Percentiles rank a stretch among this genome's conserved stretches.
These are phyloP conservation scores for Punctularia strigosozonata DNA, from an alignment of 768 basidiomycete species.

Conservation along the genomic window DNA sequence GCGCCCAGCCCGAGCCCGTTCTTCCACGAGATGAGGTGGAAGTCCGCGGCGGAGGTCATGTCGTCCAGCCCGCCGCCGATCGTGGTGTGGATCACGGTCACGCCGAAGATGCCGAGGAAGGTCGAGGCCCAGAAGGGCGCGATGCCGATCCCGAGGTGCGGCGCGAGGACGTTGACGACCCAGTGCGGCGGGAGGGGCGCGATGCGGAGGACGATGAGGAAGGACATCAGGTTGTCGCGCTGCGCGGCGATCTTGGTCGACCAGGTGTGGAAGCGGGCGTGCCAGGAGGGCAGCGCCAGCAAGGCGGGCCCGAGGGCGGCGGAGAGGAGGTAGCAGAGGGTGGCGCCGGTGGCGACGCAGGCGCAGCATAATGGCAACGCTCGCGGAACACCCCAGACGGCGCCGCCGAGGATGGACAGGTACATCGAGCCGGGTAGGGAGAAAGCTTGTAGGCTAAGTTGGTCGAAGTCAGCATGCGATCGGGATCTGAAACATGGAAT, in stretches of 20 bases:
- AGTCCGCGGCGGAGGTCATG: slow-evolving; percentile 91
- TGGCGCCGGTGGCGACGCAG: slow-evolving; percentile 84
- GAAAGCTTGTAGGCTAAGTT: slow-evolving; percentile 80
- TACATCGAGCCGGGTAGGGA: slow-evolving; percentile 98
- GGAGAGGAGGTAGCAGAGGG: slow-evolving; percentile 87
- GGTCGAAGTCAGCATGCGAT: slow-evolving; percentile 1
- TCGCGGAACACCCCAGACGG: slow-evolving; percentile 82
- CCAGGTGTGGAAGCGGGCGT: slow-evolving; percentile 74
- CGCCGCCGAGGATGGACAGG: slow-evolving; percentile 90
- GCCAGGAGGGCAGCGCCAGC: slow-evolving; percentile 78
- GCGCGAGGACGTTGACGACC: slow-evolving; percentile 89
- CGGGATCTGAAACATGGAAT: not conserved
- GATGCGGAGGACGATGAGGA: slow-evolving; percentile 89
- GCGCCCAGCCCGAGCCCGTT: slow-evolving; percentile 82
- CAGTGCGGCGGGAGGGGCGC: slow-evolving; percentile 93
- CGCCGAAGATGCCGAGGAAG: slow-evolving; percentile 83
- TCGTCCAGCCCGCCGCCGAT: slow-evolving; percentile 89
- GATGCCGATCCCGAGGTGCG: slow-evolving; percentile 82
- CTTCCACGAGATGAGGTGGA: slow-evolving; percentile 84
- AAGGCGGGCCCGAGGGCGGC: slow-evolving; percentile 89
- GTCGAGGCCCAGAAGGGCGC: slow-evolving; percentile 85
- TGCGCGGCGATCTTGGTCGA: slow-evolving; percentile 65
- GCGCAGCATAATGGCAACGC: slow-evolving; percentile 87
- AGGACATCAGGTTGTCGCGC: slow-evolving; percentile 79
- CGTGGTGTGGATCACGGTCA: slow-evolving; percentile 88